Conservation (phyloP, 1,284 basidiomycete species). For the Rhizoctonia solani region DNA sequence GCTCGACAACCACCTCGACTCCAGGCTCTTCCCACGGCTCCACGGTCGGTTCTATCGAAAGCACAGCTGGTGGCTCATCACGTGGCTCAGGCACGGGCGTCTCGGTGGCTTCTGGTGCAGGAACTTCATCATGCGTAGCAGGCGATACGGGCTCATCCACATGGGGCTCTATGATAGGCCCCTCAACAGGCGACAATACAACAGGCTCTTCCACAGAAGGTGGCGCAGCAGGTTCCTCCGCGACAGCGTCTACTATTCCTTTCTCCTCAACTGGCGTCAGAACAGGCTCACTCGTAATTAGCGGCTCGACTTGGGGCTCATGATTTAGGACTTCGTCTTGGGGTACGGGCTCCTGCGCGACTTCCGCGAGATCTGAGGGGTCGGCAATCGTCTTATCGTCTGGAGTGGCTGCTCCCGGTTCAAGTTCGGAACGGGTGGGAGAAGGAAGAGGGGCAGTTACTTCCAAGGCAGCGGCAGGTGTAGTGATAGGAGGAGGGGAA, state of each 20-base stretch:
- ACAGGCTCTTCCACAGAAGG: no score
- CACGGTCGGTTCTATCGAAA: no score
- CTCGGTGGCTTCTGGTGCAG: no score
- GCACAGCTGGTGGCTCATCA: no score
- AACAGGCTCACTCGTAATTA: not conserved
- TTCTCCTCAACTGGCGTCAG: not conserved
- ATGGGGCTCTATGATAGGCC: not conserved
- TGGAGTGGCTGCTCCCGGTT: not conserved
- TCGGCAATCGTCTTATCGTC: constrained; percentile 16
- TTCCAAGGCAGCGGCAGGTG: not conserved
- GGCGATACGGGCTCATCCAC: not conserved
- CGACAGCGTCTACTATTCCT: not conserved
- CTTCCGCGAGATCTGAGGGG: not conserved
- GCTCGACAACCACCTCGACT: not conserved
- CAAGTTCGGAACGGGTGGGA: not conserved
- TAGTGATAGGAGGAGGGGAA: not conserved
- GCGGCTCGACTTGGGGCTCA: not conserved
- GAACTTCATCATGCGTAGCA: not conserved
- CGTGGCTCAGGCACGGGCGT: no score
- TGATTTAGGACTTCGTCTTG: not conserved
- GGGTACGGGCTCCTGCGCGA: not conserved
- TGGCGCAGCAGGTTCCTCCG: not conserved
- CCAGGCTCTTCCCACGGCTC: not conserved
- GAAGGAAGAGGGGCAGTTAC: not conserved
- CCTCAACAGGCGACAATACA: not conserved